phyloP scores from a whole-genome alignment of 2,329 filamentous ascomycete genomes.

The Diplodia sapinea region DNA sequence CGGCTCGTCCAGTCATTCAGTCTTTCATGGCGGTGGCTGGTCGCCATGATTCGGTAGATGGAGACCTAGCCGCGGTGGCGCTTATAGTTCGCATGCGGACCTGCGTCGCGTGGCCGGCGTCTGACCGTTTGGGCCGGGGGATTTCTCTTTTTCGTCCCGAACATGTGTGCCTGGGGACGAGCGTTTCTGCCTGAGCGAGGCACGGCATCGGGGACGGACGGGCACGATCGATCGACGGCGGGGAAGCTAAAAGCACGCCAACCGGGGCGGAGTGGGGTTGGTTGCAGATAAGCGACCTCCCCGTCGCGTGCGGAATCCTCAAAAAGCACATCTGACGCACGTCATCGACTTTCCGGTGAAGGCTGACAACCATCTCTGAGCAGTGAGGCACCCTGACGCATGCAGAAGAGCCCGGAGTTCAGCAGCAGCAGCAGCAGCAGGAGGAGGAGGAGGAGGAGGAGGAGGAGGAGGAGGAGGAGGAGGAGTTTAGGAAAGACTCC shows the following conservation, averaged over 20 bases:
- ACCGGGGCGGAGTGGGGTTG: constrained; percentile 20
- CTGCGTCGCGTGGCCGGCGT: constrained; percentile 13
- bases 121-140: neutral
- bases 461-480: neutral
- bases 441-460: neutral
- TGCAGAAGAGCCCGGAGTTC: neutral
- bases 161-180: neutral
- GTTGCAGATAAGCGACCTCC: constrained; percentile 22
- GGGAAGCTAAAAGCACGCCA: constrained; percentile 10
- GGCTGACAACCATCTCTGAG: neutral
- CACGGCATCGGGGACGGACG: neutral
- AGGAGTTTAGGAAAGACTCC: neutral
- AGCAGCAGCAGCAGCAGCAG: too few relatives aligned
- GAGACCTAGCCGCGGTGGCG: neutral
- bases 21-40: neutral
- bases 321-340: neutral
- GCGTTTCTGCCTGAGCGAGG: neutral
- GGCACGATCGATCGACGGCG: neutral
- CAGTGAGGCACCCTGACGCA: neutral
- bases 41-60: neutral
- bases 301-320: constrained; percentile 21
- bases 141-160: neutral
- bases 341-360: neutral
- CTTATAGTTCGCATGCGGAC: neutral
- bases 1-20: neutral